Conservation (phyloP, 164 flowering plant species). For the Dillenia suffruticosa region DNA sequence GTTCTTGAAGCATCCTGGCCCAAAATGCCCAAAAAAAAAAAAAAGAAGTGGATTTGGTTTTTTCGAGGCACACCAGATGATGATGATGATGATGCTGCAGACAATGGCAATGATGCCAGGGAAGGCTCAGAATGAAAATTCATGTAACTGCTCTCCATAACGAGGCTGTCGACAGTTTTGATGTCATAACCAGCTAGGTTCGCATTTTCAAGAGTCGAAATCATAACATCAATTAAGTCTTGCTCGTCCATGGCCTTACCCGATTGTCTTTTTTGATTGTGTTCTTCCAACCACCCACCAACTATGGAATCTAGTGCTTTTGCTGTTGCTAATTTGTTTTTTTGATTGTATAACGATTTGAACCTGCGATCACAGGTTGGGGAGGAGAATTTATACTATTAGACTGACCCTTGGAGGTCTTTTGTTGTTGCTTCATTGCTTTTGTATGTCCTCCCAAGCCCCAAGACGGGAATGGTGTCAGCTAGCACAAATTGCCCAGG, state of each 20-base stretch:
- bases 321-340: too few species aligned
- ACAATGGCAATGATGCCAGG: too few species aligned
- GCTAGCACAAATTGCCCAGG: constrained; percentile 13
- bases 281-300: constrained; percentile 31
- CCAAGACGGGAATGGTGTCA: constrained; percentile 27
- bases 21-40: too few species aligned
- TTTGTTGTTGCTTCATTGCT: constrained; percentile 30
- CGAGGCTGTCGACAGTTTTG: constrained; percentile 18
- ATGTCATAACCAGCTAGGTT: constrained; percentile 6
- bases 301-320: constrained; percentile 18
- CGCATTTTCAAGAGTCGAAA: constrained; percentile 1
- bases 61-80: constrained; percentile 19
- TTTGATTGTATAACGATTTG: too few species aligned
- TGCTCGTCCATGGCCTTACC: constrained; percentile 5
- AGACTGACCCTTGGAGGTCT: too few species aligned
- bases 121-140: too few species aligned
- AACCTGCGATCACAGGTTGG: too few species aligned
- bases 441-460: constrained; percentile 31
- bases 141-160: too few species aligned
- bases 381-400: too few species aligned
- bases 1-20: too few species aligned
- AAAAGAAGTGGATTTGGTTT: too few species aligned
- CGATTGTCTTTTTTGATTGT: neutral
- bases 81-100: too few species aligned
- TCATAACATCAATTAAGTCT: constrained; percentile 27